Percentiles rank a stretch among this genome's conserved stretches.
Evolutionary conservation across 441 rosid species (phyloP).

Genomic region (Mallotus japonicus): DNA sequence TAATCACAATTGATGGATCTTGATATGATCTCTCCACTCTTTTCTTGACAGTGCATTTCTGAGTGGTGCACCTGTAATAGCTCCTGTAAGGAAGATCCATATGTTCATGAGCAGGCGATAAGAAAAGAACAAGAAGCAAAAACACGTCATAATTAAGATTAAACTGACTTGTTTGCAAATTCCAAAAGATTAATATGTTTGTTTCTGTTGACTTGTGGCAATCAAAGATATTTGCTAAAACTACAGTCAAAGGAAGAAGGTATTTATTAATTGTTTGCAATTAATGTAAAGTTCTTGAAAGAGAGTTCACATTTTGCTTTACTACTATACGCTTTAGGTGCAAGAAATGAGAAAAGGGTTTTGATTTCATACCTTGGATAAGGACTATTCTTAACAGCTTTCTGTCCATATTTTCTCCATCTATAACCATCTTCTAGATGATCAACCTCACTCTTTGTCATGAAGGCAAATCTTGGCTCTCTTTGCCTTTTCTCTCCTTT

Average conservation of each 20-base stretch:
- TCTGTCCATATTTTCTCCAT: constrained; percentile 98
- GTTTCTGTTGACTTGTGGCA: background rate
- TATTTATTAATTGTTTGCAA: too few relatives aligned
- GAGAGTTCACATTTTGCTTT: constrained; percentile 2
- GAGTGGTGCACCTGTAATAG: constrained; percentile 90
- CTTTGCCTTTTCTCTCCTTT: constrained; percentile 62
- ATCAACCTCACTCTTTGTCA: constrained; percentile 93
- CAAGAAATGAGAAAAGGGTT: constrained; percentile 11
- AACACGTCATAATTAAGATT: background rate
- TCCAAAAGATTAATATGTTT: background rate
- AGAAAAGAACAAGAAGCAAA: background rate
- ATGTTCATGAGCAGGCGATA: too few relatives aligned
- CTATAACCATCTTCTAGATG: constrained; percentile 96
- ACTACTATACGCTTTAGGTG: constrained; percentile 16
- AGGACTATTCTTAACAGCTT: constrained; percentile 96
- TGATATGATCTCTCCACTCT: constrained; percentile 87
- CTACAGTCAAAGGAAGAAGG: too few relatives aligned
- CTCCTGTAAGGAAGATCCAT: constrained; percentile 45
- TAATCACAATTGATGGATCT: constrained; percentile 78
- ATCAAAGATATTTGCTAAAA: background rate
- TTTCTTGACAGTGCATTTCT: constrained; percentile 85
- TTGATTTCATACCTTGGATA: constrained; percentile 70
- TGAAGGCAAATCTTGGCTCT: constrained; percentile 77
- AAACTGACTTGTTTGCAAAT: background rate
- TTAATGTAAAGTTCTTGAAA: background rate